Conservation (phyloP, 768 basidiomycete genomes). For the Naematelia aurantialba region DNA sequence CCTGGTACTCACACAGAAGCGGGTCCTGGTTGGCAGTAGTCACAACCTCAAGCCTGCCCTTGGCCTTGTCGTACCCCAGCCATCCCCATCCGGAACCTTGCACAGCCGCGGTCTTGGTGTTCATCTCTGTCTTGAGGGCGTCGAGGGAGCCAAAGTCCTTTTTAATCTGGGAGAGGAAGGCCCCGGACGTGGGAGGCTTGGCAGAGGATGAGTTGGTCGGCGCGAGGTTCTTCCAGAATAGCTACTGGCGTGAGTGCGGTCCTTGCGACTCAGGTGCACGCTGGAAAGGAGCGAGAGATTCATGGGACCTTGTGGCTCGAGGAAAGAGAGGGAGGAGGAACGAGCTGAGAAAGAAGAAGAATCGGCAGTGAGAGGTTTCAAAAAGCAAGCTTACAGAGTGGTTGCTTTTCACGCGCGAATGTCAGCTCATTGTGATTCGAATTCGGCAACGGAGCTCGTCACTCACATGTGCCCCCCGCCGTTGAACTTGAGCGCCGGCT, state of each 20-base stretch:
- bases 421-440: slow-evolving; percentile 4
- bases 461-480: slow-evolving; percentile 68
- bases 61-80: slow-evolving; percentile 70
- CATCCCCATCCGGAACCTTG: slow-evolving; percentile 97
- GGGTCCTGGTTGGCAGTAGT: slow-evolving; percentile 98
- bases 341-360: background rate
- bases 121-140: slow-evolving; percentile 72
- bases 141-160: slow-evolving; percentile 67
- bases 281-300: background rate
- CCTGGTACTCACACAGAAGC: slow-evolving; percentile 55
- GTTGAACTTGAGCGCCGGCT: slow-evolving; percentile 91
- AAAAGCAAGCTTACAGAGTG: slow-evolving; percentile 56
- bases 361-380: no score
- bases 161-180: slow-evolving; percentile 55
- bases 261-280: background rate
- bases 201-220: slow-evolving; percentile 60
- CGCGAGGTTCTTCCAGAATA: slow-evolving; percentile 94
- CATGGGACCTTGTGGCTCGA: background rate
- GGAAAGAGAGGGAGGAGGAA: background rate
- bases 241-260: slow-evolving; percentile 47
- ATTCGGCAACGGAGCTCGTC: background rate
- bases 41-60: slow-evolving; percentile 77
- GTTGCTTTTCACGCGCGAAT: slow-evolving; percentile 59
- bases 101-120: slow-evolving; percentile 74
- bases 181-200: slow-evolving; percentile 61